phyloP scores from a whole-genome alignment of 108 stramenopile genomes.

The Nitzschia sp. region DNA sequence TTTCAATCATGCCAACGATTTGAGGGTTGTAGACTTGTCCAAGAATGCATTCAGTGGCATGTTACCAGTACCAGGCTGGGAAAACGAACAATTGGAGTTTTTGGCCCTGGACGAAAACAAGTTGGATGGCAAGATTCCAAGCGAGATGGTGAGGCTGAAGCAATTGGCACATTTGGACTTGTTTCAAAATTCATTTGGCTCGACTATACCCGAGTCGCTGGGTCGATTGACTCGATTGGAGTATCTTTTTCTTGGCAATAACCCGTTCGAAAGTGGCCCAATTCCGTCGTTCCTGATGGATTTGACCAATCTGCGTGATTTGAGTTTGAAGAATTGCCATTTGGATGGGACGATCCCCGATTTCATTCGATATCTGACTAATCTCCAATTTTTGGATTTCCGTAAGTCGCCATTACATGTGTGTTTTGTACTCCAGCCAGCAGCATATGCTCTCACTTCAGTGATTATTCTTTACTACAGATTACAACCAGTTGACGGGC shows the following conservation, averaged over 20 bases:
- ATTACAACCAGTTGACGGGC: slow-evolving; percentile 38
- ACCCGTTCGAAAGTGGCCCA: slow-evolving; percentile 6
- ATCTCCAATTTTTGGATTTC: slow-evolving; percentile 28
- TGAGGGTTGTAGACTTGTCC: slow-evolving; percentile 2
- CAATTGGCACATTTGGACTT: slow-evolving; percentile 21
- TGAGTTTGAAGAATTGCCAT: slow-evolving; percentile 13
- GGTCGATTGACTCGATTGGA: slow-evolving; percentile 8
- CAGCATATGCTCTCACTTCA: neutral
- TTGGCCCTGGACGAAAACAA: slow-evolving; percentile 25
- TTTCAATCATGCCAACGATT: neutral
- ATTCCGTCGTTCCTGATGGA: slow-evolving; percentile 19
- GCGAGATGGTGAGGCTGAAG: neutral
- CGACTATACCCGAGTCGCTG: slow-evolving; percentile 7
- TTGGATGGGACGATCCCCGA: slow-evolving; percentile 25
- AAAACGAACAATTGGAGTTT: slow-evolving; percentile 30
- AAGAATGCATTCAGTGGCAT: slow-evolving; percentile 38
- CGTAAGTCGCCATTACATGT: slow-evolving; percentile 11
- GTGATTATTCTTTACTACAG: neutral
- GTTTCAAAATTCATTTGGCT: slow-evolving; percentile 9
- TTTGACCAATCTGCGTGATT: slow-evolving; percentile 31
- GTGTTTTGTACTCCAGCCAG: neutral
- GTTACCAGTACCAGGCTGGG: slow-evolving; percentile 29
- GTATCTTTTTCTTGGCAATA: slow-evolving; percentile 30
- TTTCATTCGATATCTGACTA: slow-evolving; percentile 16
- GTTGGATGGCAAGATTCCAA: slow-evolving; percentile 32